Evolutionary conservation across 2,329 filamentous ascomycete genomes (phyloP), one percentile per base, ranked within the genome.

Genomic region (Talaromyces sp.): DNA sequence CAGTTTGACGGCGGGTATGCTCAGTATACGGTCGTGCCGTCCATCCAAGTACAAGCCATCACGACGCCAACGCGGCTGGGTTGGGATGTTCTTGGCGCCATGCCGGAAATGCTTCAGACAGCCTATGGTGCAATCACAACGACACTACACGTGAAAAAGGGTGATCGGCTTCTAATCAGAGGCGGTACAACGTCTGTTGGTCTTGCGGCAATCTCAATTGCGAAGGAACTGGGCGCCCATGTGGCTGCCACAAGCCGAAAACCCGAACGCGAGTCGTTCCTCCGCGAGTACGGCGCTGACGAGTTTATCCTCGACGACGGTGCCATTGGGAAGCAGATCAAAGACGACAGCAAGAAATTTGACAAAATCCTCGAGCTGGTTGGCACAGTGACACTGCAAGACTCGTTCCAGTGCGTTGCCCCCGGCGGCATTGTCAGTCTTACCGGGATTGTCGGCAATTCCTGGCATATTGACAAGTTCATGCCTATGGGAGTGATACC

Each of bases 31-130:
- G 78, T 73, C 61, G 79, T 81, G 6, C 74, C 78, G 0, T 75
- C 70, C 1, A 64, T 60, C 11, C 77, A 81, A 62, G 72, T 79
- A 9, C 77, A 77, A 56, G 65, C 66, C 6, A 62, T 80, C n/a
- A 66, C 70, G 11, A 32, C 44, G 11, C 61, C 57, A 32, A 73
- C 71, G 4, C 66, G 69, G 10, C 64, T 81, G 5, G 65, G 69
- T 0, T 81, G 80, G 79, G 71, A 75, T 30, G 68, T 73, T 2
- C 63, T 83, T 1, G 81, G 78, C 5, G 79, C 80, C 0, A 69
- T 81, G 58, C 80, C 80, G 2, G 80, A 82, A 68, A 82, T 83
- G 80, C 62, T 83, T 62, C 80, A 82, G 69, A 82, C 80, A 2
- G 77, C 80, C 1, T 82, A 76, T 67, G 80, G 80, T 0, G 72